Percentiles rank a stretch among this genome's conserved stretches.
phyloP scores from a whole-genome alignment of 176 grass and related monocot genomes.

The Thinopyrum elongatum region DNA sequence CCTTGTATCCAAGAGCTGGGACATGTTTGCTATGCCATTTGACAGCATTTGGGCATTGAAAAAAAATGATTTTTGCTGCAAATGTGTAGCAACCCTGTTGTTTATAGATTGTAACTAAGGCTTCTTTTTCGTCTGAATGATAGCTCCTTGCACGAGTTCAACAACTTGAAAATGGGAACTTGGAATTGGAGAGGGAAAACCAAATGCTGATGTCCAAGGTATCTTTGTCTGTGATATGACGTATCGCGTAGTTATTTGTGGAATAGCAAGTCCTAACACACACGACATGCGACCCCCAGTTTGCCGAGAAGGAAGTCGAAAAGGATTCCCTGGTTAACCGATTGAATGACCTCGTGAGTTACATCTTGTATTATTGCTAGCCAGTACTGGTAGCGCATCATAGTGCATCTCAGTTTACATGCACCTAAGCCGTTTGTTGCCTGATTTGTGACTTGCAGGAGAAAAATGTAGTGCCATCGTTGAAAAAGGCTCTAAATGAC shows the following conservation, averaged over 20 bases:
- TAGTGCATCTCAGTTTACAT: slow-evolving; percentile 4
- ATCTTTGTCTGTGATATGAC: neutral
- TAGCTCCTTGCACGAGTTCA: slow-evolving; percentile 57
- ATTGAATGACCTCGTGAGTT: slow-evolving; percentile 72
- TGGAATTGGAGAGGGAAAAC: slow-evolving; percentile 62
- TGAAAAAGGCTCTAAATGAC: slow-evolving; percentile 67
- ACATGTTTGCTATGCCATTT: neutral
- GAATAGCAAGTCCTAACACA: slow-evolving; percentile 23
- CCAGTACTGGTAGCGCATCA: neutral
- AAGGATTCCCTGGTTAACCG: slow-evolving; percentile 68
- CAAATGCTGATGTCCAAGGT: slow-evolving; percentile 70
- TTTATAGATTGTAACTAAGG: neutral
- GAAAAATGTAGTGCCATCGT: slow-evolving; percentile 53
- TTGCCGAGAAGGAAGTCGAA: slow-evolving; percentile 74
- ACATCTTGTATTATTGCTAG: slow-evolving; percentile 9
- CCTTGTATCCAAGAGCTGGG: neutral
- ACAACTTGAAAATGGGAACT: slow-evolving; percentile 72
- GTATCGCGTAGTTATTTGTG: neutral
- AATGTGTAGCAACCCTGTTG: neutral
- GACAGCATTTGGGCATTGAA: neutral
- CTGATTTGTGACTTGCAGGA: slow-evolving; percentile 49
- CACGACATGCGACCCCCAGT: slow-evolving; percentile 22
- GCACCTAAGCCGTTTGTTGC: neutral
- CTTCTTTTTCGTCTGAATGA: slow-evolving; percentile 18
- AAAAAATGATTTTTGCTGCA: neutral